Conservation (phyloP, 2,329 filamentous ascomycete genomes). For the Escovopsis sp. region DNA sequence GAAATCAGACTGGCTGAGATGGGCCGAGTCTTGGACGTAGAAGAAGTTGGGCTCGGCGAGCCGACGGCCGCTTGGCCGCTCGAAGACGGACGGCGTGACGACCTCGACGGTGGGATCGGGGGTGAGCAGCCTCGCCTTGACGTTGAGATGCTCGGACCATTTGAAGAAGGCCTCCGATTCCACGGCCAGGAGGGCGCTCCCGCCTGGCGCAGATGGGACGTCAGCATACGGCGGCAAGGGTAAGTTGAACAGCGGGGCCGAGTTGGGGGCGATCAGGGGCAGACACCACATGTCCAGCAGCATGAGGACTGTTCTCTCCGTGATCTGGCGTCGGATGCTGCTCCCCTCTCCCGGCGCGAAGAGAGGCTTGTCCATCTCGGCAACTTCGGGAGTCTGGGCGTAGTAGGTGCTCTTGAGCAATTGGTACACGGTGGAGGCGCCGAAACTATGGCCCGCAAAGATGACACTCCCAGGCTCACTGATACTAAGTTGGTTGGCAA, state of each 20-base stretch:
- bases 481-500: conserved; percentile 49
- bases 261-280: conserved; percentile 49
- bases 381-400: conserved; percentile 31
- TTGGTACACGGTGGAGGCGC: conserved; percentile 58
- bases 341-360: conserved; percentile 44
- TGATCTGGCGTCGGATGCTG: conserved; percentile 50
- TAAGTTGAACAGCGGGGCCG: conserved; percentile 51
- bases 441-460: conserved; percentile 72
- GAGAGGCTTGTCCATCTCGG: conserved; percentile 38
- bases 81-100: conserved; percentile 27
- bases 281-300: conserved; percentile 74
- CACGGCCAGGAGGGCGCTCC: conserved; percentile 50
- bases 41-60: conserved; percentile 51
- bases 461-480: conserved; percentile 57
- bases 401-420: conserved; percentile 70
- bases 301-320: conserved; percentile 47
- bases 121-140: conserved; percentile 52
- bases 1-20: conserved; percentile 74
- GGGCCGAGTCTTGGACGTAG: conserved; percentile 59
- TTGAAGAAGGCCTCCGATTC: conserved; percentile 67
- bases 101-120: conserved; percentile 31
- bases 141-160: conserved; percentile 58
- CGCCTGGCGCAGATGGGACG: conserved; percentile 33
- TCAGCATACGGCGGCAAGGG: conserved; percentile 55
- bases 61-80: conserved; percentile 26